Conservation (phyloP, 2,329 filamentous ascomycete species). For the Ceratocystiopsis sp. region DNA sequence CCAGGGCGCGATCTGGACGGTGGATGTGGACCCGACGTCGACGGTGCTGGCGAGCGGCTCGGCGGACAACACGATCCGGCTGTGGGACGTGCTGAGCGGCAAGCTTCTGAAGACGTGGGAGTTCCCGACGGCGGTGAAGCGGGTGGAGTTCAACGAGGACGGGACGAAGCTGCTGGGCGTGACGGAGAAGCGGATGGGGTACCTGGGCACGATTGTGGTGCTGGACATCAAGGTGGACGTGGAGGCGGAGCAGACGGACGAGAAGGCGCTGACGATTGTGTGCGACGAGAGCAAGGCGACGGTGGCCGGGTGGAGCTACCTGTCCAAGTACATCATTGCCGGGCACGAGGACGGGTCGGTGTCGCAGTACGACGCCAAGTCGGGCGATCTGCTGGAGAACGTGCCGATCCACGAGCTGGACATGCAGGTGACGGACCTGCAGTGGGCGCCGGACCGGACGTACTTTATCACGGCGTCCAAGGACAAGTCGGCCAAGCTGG, state of each 20-base stretch:
- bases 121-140: slow-evolving; percentile 91
- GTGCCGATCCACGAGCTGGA: slow-evolving; percentile 81
- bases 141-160: slow-evolving; percentile 93
- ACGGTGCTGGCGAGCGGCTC: slow-evolving; percentile 87
- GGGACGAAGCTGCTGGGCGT: slow-evolving; percentile 80
- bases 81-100: slow-evolving; percentile 92
- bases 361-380: slow-evolving; percentile 83
- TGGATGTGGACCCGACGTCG: slow-evolving; percentile 86
- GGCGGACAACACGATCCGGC: slow-evolving; percentile 92
- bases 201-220: slow-evolving; percentile 84
- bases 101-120: slow-evolving; percentile 95
- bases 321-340: slow-evolving; percentile 90
- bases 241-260: slow-evolving; percentile 67
- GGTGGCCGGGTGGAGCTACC: slow-evolving; percentile 89
- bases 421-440: slow-evolving; percentile 73
- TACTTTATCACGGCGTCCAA: slow-evolving; percentile 98
- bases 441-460: slow-evolving; percentile 85
- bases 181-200: slow-evolving; percentile 97
- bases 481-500: slow-evolving; percentile 92
- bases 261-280: slow-evolving; percentile 72
- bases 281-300: slow-evolving; percentile 95
- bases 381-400: slow-evolving; percentile 91
- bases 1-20: slow-evolving; percentile 95
- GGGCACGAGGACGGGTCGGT: slow-evolving; percentile 94
- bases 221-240: slow-evolving; percentile 76